A percentile compares a stretch with the other conserved stretches of the same genome.
Evolutionary conservation across 2,329 filamentous ascomycete species (phyloP).

Genomic region (Cladobotryum mycophilum): DNA sequence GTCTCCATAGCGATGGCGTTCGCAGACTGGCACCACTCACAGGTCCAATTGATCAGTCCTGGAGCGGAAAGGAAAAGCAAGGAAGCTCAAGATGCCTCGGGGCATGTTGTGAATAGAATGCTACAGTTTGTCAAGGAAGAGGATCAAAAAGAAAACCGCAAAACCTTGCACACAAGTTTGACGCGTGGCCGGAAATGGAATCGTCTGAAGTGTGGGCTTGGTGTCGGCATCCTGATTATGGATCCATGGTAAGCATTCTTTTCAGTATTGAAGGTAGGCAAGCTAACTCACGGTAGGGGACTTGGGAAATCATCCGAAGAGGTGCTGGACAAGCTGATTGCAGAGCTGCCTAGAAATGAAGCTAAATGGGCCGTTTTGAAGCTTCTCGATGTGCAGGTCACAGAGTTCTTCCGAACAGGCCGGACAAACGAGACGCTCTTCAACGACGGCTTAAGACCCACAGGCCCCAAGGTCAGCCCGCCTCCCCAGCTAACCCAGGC

Average conservation of each 20-base stretch:
- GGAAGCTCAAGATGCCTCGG: neutral
- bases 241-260: constrained; percentile 7
- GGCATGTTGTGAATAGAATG: constrained; percentile 1
- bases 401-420: constrained; percentile 2
- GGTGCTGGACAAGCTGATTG: constrained; percentile 2
- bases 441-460: neutral
- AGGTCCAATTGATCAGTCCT: neutral
- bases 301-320: constrained; percentile 7
- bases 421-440: constrained; percentile 6
- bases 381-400: constrained; percentile 5
- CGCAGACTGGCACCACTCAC: neutral
- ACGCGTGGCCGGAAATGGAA: constrained; percentile 7
- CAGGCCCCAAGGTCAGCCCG: neutral
- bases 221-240: constrained; percentile 7
- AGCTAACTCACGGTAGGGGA: constrained; percentile 2
- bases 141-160: constrained; percentile 3
- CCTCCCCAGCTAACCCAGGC: neutral
- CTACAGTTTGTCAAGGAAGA: neutral
- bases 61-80: neutral
- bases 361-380: constrained; percentile 7
- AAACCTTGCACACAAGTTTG: neutral
- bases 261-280: neutral
- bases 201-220: constrained; percentile 2
- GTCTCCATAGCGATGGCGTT: constrained; percentile 3
- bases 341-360: constrained; percentile 1